Evolutionary conservation across 768 basidiomycete genomes (phyloP), one percentile per base, ranked within the genome.

Genomic region (Lactifluus subvellereus): DNA sequence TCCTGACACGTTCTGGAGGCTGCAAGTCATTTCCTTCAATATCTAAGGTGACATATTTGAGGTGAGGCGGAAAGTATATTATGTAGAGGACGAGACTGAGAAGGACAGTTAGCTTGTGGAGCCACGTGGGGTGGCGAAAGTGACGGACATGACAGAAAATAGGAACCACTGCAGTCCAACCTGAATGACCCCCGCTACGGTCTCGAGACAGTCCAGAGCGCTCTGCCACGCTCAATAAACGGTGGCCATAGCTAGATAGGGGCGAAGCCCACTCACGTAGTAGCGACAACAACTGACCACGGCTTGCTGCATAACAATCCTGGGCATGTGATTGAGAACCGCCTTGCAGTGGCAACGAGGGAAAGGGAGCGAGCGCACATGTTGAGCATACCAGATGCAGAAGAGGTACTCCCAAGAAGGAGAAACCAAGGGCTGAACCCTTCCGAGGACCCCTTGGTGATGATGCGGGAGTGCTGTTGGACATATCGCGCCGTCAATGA

Each of bases 361-460:
- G 53, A 22, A 6, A 53, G 37, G 72, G 83, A 9, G n/a, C 8
- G 10, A 14, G 48, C 58, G 57, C 68, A 90, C 85, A 96, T 85
- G 72, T 97, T 97, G 54, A 95, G 77, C 82, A 94, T 82, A 0
- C 82, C 89, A 0, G 91, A 86, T 3, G 91, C 88, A 13, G 86
- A 83, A 16, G 89, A 90, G 0, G 89, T 91, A 65, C 87, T 87
- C 7, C 97, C 97, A 0, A 98, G 83, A 6, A 98, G 78, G 38
- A 98, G 77, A 70, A 91, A 98, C 82, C 89, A 87, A 18, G 95
- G 93, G 65, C 90, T 94, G 66, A 98, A 85, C 0, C 97, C 97
- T 67, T 95, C 87, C 0, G 89, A 93, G 0, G 93, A 88, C 43
- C 84, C 80, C 27, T 84, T 80, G 54, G 78, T 72, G 69, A 97